Evolutionary conservation across 768 basidiomycete species (phyloP).

Genomic region (Termitomyces sp.): DNA sequence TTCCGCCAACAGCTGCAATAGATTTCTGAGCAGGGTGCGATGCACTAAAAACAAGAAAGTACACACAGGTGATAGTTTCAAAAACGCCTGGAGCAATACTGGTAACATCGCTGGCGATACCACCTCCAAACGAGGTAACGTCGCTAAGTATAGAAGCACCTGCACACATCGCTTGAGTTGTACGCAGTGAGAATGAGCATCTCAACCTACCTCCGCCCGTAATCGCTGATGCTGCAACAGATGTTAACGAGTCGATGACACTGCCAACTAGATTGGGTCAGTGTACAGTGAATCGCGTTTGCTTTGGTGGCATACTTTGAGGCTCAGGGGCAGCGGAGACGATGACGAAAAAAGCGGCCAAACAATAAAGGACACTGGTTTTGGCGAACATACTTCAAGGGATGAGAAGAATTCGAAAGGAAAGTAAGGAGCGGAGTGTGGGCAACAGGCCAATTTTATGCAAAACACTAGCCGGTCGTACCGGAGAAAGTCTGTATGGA

Average conservation of each 20-base stretch:
- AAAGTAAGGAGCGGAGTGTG: slow-evolving; percentile 11
- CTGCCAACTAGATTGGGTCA: slow-evolving; percentile 30
- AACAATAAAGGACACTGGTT: slow-evolving; percentile 30
- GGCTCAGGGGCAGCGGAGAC: slow-evolving; percentile 33
- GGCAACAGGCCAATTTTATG: background rate
- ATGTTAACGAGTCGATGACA: slow-evolving; percentile 35
- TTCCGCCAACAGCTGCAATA: slow-evolving; percentile 48
- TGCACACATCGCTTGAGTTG: slow-evolving; percentile 14
- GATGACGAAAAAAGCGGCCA: slow-evolving; percentile 31
- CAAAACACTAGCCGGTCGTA: too few species aligned
- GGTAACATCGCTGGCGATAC: slow-evolving; percentile 27
- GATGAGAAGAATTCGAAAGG: slow-evolving; percentile 3
- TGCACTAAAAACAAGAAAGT: background rate
- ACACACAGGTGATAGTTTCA: slow-evolving; percentile 37
- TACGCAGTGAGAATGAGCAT: background rate
- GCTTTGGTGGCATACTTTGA: slow-evolving; percentile 33
- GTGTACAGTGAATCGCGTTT: background rate
- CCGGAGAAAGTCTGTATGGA: background rate
- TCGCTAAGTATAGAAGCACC: slow-evolving; percentile 37
- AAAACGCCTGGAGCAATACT: slow-evolving; percentile 30
- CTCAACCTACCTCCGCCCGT: slow-evolving; percentile 26
- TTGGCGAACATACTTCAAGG: slow-evolving; percentile 37
- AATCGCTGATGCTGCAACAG: slow-evolving; percentile 28
- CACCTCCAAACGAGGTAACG: slow-evolving; percentile 26
- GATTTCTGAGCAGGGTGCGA: slow-evolving; percentile 18